Conservation (phyloP, 139 green algal species). For the Haematococcus lacustris region DNA sequence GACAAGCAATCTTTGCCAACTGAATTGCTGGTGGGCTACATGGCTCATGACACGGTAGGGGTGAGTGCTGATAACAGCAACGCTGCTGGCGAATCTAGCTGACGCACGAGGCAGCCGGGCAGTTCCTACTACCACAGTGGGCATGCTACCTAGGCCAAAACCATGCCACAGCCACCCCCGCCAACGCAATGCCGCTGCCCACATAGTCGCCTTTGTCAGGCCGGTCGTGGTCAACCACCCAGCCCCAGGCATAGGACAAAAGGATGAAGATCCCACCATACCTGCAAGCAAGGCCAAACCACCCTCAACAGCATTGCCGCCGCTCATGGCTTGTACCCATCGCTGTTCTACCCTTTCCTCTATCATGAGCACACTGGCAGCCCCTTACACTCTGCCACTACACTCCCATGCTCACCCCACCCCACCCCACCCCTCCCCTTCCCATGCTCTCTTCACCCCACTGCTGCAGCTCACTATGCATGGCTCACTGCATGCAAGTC, state of each 20-base stretch:
- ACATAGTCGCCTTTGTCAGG: conserved; percentile 75
- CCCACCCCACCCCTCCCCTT: neutral
- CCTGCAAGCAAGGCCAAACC: conserved; percentile 5
- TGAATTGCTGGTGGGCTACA: no score
- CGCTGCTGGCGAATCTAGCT: no score
- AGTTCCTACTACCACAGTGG: no score
- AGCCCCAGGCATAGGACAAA: conserved; percentile 77
- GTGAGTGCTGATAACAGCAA: no score
- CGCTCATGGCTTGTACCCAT: neutral
- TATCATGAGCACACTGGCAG: neutral
- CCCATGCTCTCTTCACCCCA: neutral
- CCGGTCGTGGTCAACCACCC: conserved; percentile 53
- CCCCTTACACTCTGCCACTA: neutral
- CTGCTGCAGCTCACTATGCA: no score
- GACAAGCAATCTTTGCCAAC: no score
- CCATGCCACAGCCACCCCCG: conserved; percentile 58
- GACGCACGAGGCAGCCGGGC: no score
- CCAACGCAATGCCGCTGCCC: conserved; percentile 60
- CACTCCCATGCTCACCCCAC: neutral
- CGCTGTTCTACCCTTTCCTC: neutral
- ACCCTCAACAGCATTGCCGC: neutral
- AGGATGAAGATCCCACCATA: conserved; percentile 88
- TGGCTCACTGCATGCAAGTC: no score
- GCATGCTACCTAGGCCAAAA: conserved; percentile 77
- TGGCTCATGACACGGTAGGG: no score